Evolutionary conservation across 2,329 filamentous ascomycete species (phyloP).

Genomic region (Penicillium sp.): DNA sequence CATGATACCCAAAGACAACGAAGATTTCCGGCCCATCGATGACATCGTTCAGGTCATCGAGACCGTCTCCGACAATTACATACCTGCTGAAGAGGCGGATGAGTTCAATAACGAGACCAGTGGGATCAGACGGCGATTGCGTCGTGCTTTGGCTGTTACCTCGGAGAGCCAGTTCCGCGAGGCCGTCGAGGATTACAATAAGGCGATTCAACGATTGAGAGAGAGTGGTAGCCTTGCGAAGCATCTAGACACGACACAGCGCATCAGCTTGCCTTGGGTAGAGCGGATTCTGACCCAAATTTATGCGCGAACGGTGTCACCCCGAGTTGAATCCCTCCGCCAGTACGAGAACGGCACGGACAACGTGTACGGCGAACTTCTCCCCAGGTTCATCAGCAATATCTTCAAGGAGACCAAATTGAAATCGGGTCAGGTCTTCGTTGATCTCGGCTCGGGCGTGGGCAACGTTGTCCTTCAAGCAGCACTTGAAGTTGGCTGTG

Average conservation of each 20-base stretch:
- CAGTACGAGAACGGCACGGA: slow-evolving; percentile 88
- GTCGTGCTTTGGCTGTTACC: slow-evolving; percentile 68
- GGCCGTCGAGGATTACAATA: slow-evolving; percentile 76
- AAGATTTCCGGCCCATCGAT: slow-evolving; percentile 65
- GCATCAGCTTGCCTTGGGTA: slow-evolving; percentile 69
- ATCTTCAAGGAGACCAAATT: slow-evolving; percentile 77
- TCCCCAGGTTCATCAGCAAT: slow-evolving; percentile 77
- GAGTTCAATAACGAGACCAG: slow-evolving; percentile 69
- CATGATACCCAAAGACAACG: slow-evolving; percentile 73
- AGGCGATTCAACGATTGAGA: slow-evolving; percentile 63
- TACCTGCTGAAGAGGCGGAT: slow-evolving; percentile 66
- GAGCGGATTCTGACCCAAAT: slow-evolving; percentile 82
- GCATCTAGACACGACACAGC: slow-evolving; percentile 67
- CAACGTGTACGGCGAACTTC: slow-evolving; percentile 91
- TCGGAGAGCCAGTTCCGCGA: slow-evolving; percentile 69
- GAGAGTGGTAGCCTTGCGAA: slow-evolving; percentile 68
- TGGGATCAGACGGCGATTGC: slow-evolving; percentile 74
- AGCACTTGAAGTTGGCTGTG: slow-evolving; percentile 87
- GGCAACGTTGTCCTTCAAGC: slow-evolving; percentile 95
- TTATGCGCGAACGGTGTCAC: slow-evolving; percentile 89
- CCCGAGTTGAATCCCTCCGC: slow-evolving; percentile 76
- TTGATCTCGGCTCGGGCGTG: slow-evolving; percentile 92
- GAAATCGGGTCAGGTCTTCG: slow-evolving; percentile 80
- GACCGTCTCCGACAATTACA: slow-evolving; percentile 71
- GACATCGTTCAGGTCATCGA: slow-evolving; percentile 70